These are phyloP conservation scores for Oxyria digyna DNA, from an alignment of 148 eudicot species.

Conservation along the genomic window DNA sequence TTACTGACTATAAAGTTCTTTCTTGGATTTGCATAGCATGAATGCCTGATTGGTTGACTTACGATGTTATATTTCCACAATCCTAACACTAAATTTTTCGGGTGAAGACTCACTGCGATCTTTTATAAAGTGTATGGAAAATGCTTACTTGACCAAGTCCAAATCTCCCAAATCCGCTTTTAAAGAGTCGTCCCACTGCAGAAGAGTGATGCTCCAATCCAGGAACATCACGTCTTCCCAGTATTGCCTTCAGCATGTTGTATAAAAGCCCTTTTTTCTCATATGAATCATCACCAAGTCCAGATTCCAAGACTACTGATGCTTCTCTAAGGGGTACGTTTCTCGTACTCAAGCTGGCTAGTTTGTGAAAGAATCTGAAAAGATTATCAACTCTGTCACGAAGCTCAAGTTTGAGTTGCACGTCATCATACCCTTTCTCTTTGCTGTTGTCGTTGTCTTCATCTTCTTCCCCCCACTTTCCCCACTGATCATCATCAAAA, in stretches of 20 bases:
- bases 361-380: constrained; percentile 73
- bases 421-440: constrained; percentile 57
- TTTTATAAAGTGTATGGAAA: not conserved
- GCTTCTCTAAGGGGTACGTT: constrained; percentile 41
- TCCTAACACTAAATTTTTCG: not conserved
- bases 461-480: constrained; percentile 89
- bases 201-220: constrained; percentile 96
- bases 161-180: constrained; percentile 92
- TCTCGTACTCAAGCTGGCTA: constrained; percentile 46
- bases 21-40: not conserved
- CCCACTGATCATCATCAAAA: constrained; percentile 88
- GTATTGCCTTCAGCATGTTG: constrained; percentile 47
- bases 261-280: constrained; percentile 63
- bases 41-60: not conserved
- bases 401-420: constrained; percentile 87
- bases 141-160: constrained; percentile 86
- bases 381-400: constrained; percentile 88
- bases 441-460: constrained; percentile 35
- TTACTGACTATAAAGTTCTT: not conserved
- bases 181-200: constrained; percentile 86
- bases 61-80: not conserved
- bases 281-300: constrained; percentile 38
- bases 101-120: too few species aligned
- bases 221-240: constrained; percentile 59
- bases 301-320: constrained; percentile 30